Base-by-base conservation (phyloP, 2,329 filamentous ascomycete species). In the Bipolaris sorokiniana region DNA sequence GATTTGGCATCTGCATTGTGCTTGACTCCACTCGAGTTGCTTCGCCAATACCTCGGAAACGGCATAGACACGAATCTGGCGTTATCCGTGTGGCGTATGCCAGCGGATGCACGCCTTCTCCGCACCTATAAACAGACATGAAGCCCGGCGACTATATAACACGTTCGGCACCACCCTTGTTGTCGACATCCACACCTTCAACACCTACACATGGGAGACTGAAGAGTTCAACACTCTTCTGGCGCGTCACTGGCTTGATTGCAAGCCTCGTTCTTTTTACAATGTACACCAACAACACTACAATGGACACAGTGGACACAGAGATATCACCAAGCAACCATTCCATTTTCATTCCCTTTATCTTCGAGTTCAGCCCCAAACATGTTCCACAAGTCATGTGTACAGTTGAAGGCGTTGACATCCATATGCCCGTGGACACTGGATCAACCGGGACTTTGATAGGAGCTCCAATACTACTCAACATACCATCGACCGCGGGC, bases 381-480 rank as follows among this genome's bases (percentile, higher is more conserved):
- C 54, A 65, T 51, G 61, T 68, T 0, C 69, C 72, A 1, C 62
- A 69, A 26, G 64, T 76, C 45, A 63, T 59, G 26, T 68, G 69
- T 16, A 73, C 67, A 5, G 63, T 76, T 42, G 55, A 67, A 11
- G 66, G 65, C 33, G 64, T 66, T 45, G 56, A 67, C 0, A 67
- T 75, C 26, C 55, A 69, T 18, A 70, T 76, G 64, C 73, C 74
- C 0, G 60, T 76, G 13, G 73, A 76, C 46, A 76, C 71, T 1
- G 74, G 74, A 0, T 74, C 70, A 4, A 76, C 71, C n/a, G 71
- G 73, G 26, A 54, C 73, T 1, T 31, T 75, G 23, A 66, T 76
- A 46, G 74, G 74, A 28, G 71, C 72, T 18, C 67, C 72, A 1
- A 63, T 73, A 23, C 66, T 76, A 2, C 68, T 71, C 5, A 61